phyloP scores from a whole-genome alignment of 2,329 filamentous ascomycete genomes.

The Hypoxylon sp. region DNA sequence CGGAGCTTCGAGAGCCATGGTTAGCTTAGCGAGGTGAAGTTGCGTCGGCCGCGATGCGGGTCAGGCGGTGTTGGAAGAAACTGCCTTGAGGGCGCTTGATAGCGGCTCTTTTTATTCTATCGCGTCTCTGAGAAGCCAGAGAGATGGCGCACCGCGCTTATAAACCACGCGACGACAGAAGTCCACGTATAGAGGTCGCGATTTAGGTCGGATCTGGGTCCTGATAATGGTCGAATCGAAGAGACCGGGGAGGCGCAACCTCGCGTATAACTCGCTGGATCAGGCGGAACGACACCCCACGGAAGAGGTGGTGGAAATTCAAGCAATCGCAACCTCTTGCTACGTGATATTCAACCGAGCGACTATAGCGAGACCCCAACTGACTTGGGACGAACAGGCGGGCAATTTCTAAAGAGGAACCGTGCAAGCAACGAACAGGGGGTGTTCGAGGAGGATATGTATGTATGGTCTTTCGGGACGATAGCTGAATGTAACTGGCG shows the following conservation, averaged over 20 bases:
- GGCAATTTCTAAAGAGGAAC: constrained; percentile 23
- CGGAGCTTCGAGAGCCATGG: constrained; percentile 74
- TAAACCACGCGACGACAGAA: constrained; percentile 36
- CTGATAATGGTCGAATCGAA: constrained; percentile 36
- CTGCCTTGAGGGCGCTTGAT: constrained; percentile 42
- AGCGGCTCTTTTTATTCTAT: constrained; percentile 35
- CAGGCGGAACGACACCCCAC: constrained; percentile 38
- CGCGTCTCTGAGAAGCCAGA: constrained; percentile 44
- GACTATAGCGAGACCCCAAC: constrained; percentile 28
- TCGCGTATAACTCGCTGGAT: constrained; percentile 40
- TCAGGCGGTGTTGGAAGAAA: constrained; percentile 34
- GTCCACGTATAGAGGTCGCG: constrained; percentile 35
- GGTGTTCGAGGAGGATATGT: constrained; percentile 28
- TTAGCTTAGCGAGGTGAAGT: constrained; percentile 39
- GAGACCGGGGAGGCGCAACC: constrained; percentile 33
- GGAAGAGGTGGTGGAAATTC: constrained; percentile 35
- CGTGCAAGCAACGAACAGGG: constrained; percentile 19
- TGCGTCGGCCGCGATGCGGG: constrained; percentile 40
- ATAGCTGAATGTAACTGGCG: constrained; percentile 39
- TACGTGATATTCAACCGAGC: constrained; percentile 20
- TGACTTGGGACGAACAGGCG: constrained; percentile 25
- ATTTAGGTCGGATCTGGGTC: constrained; percentile 39
- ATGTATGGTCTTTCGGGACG: constrained; percentile 34
- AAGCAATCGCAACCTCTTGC: constrained; percentile 38
- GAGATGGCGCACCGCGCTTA: constrained; percentile 45